A percentile compares a stretch with the other conserved stretches of the same genome.
Conservation (phyloP, 495 filamentous ascomycete species). For the Glonium stellatum region DNA sequence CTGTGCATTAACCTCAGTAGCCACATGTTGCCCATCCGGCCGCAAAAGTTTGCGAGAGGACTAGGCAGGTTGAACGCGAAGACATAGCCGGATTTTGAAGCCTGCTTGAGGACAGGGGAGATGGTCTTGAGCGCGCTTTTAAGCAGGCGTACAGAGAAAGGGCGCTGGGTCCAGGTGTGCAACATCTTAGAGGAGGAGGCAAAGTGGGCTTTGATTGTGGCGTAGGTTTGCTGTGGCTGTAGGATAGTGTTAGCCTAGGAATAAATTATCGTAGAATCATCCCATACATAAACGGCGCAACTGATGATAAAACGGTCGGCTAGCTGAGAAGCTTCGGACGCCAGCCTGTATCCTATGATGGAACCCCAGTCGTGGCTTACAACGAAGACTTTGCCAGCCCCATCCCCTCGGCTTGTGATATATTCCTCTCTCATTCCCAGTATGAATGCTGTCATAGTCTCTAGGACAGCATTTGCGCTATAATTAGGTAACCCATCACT, state of each 20-base stretch:
- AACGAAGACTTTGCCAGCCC: conserved; percentile 38
- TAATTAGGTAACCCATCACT: conserved; percentile 44
- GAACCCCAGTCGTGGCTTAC: conserved; percentile 55
- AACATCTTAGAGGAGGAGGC: conserved; percentile 44
- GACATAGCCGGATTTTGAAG: conserved; percentile 44
- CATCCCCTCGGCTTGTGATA: conserved; percentile 6
- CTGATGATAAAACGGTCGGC: conserved; percentile 48
- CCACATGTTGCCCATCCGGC: conserved; percentile 40
- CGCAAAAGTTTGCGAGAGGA: conserved; percentile 36
- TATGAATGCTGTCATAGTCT: conserved; percentile 46
- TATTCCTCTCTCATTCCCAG: conserved; percentile 43
- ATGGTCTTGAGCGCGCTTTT: conserved; percentile 38
- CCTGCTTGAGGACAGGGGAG: conserved; percentile 39
- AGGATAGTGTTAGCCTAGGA: background rate
- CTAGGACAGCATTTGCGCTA: conserved; percentile 43
- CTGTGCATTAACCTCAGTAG: conserved; percentile 39
- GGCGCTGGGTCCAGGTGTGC: conserved; percentile 39
- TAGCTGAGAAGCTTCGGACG: conserved; percentile 48
- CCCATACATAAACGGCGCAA: conserved; percentile 46
- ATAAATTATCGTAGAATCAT: background rate
- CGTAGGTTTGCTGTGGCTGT: conserved; percentile 18
- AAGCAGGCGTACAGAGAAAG: conserved; percentile 38
- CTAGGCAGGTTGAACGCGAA: conserved; percentile 45
- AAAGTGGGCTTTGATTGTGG: conserved; percentile 19
- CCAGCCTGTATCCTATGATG: conserved; percentile 45